These are phyloP conservation scores for Fusarium napiforme DNA, from an alignment of 2,329 filamentous ascomycete genomes.

Conservation along the genomic window DNA sequence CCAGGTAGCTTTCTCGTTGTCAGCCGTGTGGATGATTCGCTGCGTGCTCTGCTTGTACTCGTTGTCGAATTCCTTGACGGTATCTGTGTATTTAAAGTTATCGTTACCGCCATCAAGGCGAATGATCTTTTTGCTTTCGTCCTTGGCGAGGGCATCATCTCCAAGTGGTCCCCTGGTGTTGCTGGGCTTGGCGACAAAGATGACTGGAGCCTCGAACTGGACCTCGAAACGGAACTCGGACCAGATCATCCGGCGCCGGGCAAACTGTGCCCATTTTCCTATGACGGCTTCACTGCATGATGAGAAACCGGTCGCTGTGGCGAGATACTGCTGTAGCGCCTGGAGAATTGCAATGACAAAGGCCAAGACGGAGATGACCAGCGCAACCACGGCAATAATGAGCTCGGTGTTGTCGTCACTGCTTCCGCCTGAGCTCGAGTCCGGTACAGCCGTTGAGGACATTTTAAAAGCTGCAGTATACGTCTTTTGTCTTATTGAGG, in stretches of 20 bases:
- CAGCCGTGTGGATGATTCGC: constrained; percentile 34
- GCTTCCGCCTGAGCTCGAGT: not conserved
- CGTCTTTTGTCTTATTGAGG: too few relatives aligned
- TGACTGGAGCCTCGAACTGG: constrained; percentile 55
- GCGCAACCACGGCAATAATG: constrained; percentile 51
- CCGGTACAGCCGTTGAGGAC: constrained; percentile 7
- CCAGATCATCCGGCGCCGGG: constrained; percentile 47
- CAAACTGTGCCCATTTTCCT: constrained; percentile 52
- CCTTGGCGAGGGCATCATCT: constrained; percentile 16
- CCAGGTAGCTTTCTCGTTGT: constrained; percentile 41
- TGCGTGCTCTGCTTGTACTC: constrained; percentile 32
- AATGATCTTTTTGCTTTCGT: constrained; percentile 33
- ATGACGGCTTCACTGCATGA: constrained; percentile 54
- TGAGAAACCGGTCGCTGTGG: constrained; percentile 55
- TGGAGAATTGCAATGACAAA: constrained; percentile 53
- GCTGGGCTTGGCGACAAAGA: constrained; percentile 53
- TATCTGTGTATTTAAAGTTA: constrained; percentile 34
- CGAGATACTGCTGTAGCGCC: constrained; percentile 55
- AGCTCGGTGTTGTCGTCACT: constrained; percentile 39
- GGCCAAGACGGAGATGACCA: constrained; percentile 55
- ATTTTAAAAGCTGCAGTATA: not conserved
- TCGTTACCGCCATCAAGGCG: constrained; percentile 18
- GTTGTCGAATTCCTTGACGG: constrained; percentile 27
- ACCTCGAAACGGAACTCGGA: constrained; percentile 57
- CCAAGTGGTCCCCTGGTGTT: constrained; percentile 49